These are phyloP conservation scores for Aspergillus avenaceus DNA, from an alignment of 495 filamentous ascomycete genomes.

Conservation along the genomic window DNA sequence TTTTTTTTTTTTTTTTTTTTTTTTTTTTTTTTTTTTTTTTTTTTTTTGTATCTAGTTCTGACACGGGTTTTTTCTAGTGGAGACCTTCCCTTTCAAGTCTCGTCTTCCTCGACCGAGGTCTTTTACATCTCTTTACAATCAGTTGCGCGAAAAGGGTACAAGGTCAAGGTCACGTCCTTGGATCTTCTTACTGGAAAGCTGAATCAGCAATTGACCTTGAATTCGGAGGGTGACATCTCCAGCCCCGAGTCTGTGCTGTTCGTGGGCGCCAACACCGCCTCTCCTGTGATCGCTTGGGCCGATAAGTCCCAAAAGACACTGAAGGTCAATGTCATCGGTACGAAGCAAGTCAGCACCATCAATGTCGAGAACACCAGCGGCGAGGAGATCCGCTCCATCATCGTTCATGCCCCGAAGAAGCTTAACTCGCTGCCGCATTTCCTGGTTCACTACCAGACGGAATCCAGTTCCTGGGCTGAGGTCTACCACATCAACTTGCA, in stretches of 20 bases:
- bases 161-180: conserved; percentile 67
- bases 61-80: conserved; percentile 36
- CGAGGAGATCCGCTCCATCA: conserved; percentile 61
- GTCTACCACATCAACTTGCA: conserved; percentile 78
- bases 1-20: conserved; percentile 6
- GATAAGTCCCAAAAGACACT: conserved; percentile 63
- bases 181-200: conserved; percentile 67
- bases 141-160: conserved; percentile 59
- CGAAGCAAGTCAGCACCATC: conserved; percentile 54
- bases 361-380: conserved; percentile 48
- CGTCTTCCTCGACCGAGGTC: conserved; percentile 66
- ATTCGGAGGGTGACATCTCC: conserved; percentile 68
- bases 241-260: conserved; percentile 65
- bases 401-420: conserved; percentile 67
- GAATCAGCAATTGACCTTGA: conserved; percentile 59
- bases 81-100: conserved; percentile 73
- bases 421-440: conserved; percentile 72
- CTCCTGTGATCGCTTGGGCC: conserved; percentile 78
- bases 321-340: conserved; percentile 77
- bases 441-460: conserved; percentile 76
- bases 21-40: conserved; percentile 9
- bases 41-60: conserved; percentile 6
- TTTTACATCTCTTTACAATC: conserved; percentile 76
- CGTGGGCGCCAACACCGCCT: conserved; percentile 78
- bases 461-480: conserved; percentile 69